These are phyloP conservation scores for Aspergillus glaucus DNA, from an alignment of 2,329 filamentous ascomycete species.

Conservation along the genomic window DNA sequence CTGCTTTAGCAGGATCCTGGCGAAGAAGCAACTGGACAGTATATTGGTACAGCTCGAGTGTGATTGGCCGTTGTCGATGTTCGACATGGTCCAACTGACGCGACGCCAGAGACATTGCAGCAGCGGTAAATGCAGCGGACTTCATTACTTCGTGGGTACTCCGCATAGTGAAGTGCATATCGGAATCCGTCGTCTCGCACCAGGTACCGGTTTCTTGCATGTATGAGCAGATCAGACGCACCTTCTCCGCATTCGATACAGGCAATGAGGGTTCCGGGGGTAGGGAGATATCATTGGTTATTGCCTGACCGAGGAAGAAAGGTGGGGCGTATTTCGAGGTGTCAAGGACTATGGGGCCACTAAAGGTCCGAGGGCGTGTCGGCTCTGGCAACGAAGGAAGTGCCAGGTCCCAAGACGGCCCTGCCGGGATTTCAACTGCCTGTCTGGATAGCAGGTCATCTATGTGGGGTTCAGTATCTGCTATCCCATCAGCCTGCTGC, in stretches of 20 bases:
- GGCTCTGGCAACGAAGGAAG: not conserved
- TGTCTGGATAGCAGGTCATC: not conserved
- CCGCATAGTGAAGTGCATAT: conserved; percentile 8
- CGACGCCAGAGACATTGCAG: conserved; percentile 9
- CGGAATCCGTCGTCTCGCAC: conserved; percentile 13
- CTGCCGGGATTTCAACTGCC: not conserved
- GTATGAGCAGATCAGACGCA: conserved; percentile 7
- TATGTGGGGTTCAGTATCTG: not conserved
- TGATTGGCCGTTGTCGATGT: conserved; percentile 5
- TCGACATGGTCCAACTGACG: conserved; percentile 6
- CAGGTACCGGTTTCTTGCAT: conserved; percentile 6
- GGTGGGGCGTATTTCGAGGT: not conserved
- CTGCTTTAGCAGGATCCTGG: conserved; percentile 6
- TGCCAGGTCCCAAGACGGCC: not conserved
- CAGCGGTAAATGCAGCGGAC: conserved; percentile 6
- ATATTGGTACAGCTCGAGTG: conserved; percentile 10
- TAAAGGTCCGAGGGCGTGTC: not conserved
- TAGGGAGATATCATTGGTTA: not conserved
- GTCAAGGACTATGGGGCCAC: not conserved
- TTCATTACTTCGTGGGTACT: conserved; percentile 8
- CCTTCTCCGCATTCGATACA: conserved; percentile 4
- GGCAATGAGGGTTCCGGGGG: conserved; percentile 1
- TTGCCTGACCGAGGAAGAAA: not conserved
- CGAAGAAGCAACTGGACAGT: conserved; percentile 8
- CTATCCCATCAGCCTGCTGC: not conserved